phyloP scores from a whole-genome alignment of 768 basidiomycete genomes.

The Mycena albidolilacea region DNA sequence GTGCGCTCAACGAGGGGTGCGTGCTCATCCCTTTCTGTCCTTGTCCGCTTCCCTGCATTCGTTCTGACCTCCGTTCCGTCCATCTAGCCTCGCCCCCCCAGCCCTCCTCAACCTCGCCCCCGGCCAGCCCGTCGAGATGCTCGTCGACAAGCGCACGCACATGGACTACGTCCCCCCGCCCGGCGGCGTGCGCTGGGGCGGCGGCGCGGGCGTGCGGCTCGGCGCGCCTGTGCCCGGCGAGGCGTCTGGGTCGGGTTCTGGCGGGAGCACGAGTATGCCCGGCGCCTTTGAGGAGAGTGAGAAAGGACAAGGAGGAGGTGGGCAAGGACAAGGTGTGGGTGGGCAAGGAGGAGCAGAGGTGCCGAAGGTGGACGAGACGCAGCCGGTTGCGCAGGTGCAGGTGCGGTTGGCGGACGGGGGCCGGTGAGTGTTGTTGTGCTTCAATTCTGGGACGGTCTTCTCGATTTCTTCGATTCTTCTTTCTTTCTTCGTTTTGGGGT shows the following conservation, averaged over 20 bases:
- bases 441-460: neutral
- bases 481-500: neutral
- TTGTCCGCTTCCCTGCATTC: neutral
- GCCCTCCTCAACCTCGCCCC: constrained; percentile 78
- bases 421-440: constrained; percentile 61
- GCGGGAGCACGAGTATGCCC: no score
- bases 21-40: constrained; percentile 47
- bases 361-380: constrained; percentile 75
- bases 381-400: constrained; percentile 92
- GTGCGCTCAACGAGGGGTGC: constrained; percentile 80
- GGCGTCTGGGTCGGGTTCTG: no score
- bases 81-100: constrained; percentile 76
- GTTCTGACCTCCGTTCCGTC: no score
- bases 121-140: constrained; percentile 89
- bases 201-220: constrained; percentile 7
- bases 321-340: constrained; percentile 38
- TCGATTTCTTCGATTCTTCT: neutral
- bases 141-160: constrained; percentile 75
- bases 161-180: constrained; percentile 82
- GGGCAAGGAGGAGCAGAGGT: constrained; percentile 63
- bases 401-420: constrained; percentile 93
- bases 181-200: constrained; percentile 45
- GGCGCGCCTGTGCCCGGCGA: no score
- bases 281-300: no score
- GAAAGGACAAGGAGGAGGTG: neutral